Evolutionary conservation across 2,329 filamentous ascomycete genomes (phyloP).

Genomic region (Pestalotiopsis sp.): DNA sequence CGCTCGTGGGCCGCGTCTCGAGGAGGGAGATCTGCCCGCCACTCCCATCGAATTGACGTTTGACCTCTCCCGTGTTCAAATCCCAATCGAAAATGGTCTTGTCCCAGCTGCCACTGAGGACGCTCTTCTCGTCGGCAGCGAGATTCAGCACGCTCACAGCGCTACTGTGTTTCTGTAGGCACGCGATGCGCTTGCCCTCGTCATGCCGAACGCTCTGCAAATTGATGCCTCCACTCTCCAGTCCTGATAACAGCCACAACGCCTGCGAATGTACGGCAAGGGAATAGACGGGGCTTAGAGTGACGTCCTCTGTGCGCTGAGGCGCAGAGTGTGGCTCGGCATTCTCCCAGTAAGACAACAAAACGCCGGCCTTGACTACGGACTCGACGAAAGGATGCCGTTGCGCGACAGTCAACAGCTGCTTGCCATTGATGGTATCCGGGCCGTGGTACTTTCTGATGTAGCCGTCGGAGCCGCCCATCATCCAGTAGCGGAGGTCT

Average conservation of each 20-base stretch:
- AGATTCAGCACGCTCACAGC: constrained; percentile 87
- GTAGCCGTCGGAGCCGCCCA: constrained; percentile 90
- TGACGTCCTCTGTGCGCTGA: constrained; percentile 54
- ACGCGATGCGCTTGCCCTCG: constrained; percentile 85
- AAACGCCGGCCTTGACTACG: constrained; percentile 89
- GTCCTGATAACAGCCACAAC: constrained; percentile 86
- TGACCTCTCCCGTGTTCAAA: constrained; percentile 78
- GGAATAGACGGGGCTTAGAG: constrained; percentile 90
- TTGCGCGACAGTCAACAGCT: constrained; percentile 91
- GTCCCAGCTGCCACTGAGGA: constrained; percentile 95
- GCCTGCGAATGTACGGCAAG: constrained; percentile 87
- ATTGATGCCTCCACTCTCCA: constrained; percentile 91
- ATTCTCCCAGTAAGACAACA: constrained; percentile 98
- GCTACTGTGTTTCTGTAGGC: constrained; percentile 80
- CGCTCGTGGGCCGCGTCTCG: constrained; percentile 78
- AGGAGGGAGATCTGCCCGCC: constrained; percentile 86
- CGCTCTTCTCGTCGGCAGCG: constrained; percentile 79
- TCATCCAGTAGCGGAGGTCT: constrained; percentile 94
- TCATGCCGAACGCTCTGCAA: constrained; percentile 91
- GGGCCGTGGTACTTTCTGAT: constrained; percentile 96
- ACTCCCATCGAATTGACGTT: constrained; percentile 73
- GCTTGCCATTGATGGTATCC: constrained; percentile 91
- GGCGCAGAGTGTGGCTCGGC: constrained; percentile 64
- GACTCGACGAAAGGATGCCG: constrained; percentile 96
- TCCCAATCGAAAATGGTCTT: constrained; percentile 96